Evolutionary conservation across 805 yeast genomes (phyloP).

Genomic region (Metschnikowia gelsemii): DNA sequence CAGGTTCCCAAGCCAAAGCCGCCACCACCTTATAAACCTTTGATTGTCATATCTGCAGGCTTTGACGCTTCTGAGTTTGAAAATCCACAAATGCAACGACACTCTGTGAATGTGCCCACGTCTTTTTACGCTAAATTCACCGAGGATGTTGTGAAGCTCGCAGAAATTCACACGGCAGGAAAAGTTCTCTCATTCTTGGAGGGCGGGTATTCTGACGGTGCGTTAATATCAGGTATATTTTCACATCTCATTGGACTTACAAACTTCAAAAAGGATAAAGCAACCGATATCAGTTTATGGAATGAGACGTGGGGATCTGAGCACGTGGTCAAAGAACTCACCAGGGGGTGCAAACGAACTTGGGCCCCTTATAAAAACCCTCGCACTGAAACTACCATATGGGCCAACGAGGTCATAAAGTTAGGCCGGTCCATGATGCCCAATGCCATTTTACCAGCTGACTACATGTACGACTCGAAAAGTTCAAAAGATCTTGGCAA

Average conservation of each 20-base stretch:
- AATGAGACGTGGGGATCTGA: conserved; percentile 62
- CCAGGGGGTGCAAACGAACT: conserved; percentile 63
- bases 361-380: conserved; percentile 63
- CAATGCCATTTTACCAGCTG: conserved; percentile 41
- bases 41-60: conserved; percentile 80
- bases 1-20: conserved; percentile 32
- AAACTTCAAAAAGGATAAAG: conserved; percentile 30
- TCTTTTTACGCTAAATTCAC: conserved; percentile 73
- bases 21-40: conserved; percentile 41
- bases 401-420: conserved; percentile 65
- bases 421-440: conserved; percentile 66
- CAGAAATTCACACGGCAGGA: conserved; percentile 60
- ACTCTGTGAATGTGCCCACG: conserved; percentile 78
- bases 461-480: conserved; percentile 29
- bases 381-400: conserved; percentile 49
- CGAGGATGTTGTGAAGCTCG: conserved; percentile 65
- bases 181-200: conserved; percentile 68
- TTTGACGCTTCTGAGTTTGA: conserved; percentile 87
- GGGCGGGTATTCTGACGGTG: conserved; percentile 87
- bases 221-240: conserved; percentile 74
- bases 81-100: conserved; percentile 81
- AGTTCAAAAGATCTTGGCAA: not conserved
- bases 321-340: conserved; percentile 61
- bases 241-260: conserved; percentile 76
- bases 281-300: conserved; percentile 45